Percentiles rank a stretch among this genome's conserved stretches.
Conservation (phyloP, 352 stramenopile species). For the Phytopythium mirpurense region DNA sequence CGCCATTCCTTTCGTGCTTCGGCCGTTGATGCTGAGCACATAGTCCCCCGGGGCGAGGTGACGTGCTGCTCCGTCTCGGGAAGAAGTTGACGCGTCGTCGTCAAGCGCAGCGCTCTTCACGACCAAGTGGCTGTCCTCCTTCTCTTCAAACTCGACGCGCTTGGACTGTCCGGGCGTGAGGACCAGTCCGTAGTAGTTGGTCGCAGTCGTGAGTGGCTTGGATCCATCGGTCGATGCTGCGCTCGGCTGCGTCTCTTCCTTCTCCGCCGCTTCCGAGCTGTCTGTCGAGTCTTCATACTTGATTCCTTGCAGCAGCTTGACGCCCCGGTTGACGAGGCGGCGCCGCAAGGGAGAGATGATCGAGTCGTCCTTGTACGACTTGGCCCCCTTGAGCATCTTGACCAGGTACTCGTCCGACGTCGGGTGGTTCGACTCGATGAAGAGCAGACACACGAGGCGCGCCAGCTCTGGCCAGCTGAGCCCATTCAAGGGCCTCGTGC, state of each 20-base stretch:
- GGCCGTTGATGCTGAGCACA: constrained; percentile 49
- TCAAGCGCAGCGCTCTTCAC: constrained; percentile 26
- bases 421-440: constrained; percentile 65
- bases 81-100: constrained; percentile 7
- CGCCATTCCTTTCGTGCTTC: constrained; percentile 32
- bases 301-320: constrained; percentile 35
- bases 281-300: constrained; percentile 43
- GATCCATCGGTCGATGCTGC: not conserved
- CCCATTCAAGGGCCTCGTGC: constrained; percentile 64
- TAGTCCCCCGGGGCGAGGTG: constrained; percentile 31
- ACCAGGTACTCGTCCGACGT: constrained; percentile 66
- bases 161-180: constrained; percentile 29
- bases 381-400: constrained; percentile 70
- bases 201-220: not conserved
- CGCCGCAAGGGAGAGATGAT: constrained; percentile 46
- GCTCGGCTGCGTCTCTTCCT: not conserved
- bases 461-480: constrained; percentile 82
- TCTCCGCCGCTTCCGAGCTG: constrained; percentile 13
- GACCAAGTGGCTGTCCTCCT: constrained; percentile 29
- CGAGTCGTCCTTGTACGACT: constrained; percentile 67
- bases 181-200: constrained; percentile 50
- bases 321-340: constrained; percentile 23
- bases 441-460: constrained; percentile 66
- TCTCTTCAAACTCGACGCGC: constrained; percentile 30
- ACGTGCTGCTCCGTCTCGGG: constrained; percentile 7